phyloP scores from a whole-genome alignment of 768 basidiomycete species.

The Tephrocybe rancida region DNA sequence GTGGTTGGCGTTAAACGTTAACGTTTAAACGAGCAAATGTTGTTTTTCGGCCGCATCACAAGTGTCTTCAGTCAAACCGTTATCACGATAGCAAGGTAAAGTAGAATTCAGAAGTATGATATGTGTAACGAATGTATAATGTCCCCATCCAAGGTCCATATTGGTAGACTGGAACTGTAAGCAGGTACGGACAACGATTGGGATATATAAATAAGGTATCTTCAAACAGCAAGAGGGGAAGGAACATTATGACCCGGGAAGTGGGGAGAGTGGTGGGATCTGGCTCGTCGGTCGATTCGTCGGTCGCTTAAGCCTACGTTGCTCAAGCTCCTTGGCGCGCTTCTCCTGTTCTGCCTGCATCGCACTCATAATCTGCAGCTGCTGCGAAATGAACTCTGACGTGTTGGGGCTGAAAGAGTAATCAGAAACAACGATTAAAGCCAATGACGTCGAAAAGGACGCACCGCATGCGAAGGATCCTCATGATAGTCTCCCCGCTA shows the following conservation, averaged over 20 bases:
- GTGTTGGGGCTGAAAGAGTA: conserved; percentile 63
- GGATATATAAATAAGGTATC: conserved; percentile 11
- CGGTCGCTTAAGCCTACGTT: conserved; percentile 61
- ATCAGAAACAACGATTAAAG: neutral
- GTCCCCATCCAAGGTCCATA: conserved; percentile 14
- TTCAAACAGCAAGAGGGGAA: conserved; percentile 4
- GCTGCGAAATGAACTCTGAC: conserved; percentile 86
- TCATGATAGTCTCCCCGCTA: conserved; percentile 89
- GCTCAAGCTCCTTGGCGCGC: conserved; percentile 61
- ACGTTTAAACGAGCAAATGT: no score
- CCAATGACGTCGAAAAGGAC: neutral
- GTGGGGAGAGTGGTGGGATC: conserved; percentile 40
- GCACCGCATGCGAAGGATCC: conserved; percentile 95
- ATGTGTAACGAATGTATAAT: conserved; percentile 15
- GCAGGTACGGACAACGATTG: neutral
- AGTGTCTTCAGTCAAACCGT: no score
- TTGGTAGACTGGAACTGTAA: conserved; percentile 4
- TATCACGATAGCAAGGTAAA: neutral
- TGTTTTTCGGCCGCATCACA: no score
- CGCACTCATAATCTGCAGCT: conserved; percentile 78
- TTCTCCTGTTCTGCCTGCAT: conserved; percentile 84
- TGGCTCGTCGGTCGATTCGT: conserved; percentile 30
- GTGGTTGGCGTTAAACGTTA: no score
- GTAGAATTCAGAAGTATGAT: conserved; percentile 9
- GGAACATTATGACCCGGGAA: conserved; percentile 24